Conservation (phyloP, 805 yeast species). For the Sugiyamaella mastotermitis region DNA sequence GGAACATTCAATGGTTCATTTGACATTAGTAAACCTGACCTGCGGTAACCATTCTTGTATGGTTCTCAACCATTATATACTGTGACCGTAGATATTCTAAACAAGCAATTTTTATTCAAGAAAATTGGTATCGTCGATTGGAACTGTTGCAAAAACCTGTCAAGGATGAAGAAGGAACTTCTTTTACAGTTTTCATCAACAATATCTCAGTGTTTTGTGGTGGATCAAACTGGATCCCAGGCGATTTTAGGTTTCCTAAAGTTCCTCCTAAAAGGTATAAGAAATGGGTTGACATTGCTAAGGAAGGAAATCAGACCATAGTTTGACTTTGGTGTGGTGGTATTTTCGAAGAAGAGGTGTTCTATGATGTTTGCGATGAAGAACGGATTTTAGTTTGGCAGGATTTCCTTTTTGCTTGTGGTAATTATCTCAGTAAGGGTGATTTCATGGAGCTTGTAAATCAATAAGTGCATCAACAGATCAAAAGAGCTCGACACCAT, state of each 20-base stretch:
- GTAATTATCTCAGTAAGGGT: constrained; percentile 41
- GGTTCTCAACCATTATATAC: no score
- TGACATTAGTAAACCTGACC: no score
- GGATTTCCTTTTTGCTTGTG: constrained; percentile 52
- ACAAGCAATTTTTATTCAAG: no score
- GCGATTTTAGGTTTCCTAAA: constrained; percentile 35
- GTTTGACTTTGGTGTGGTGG: constrained; percentile 48
- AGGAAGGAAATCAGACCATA: constrained; percentile 38
- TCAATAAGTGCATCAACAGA: constrained; percentile 34
- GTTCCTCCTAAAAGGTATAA: constrained; percentile 30
- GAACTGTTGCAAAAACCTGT: constrained; percentile 36
- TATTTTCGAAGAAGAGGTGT: constrained; percentile 35
- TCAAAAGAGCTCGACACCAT: constrained; percentile 36
- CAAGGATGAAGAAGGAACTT: constrained; percentile 30
- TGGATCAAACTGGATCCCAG: constrained; percentile 47
- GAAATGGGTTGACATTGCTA: constrained; percentile 31
- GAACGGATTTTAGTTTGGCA: constrained; percentile 45
- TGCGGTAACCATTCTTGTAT: no score
- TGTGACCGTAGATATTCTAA: no score
- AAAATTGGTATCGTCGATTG: no score
- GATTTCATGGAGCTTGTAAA: constrained; percentile 32
- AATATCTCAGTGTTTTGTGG: constrained; percentile 32
- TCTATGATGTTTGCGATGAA: constrained; percentile 39
- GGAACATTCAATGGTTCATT: no score
- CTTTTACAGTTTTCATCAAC: constrained; percentile 39